phyloP scores from a whole-genome alignment of 1,284 basidiomycete genomes.

The Ceratorhiza oryzae-sativae region DNA sequence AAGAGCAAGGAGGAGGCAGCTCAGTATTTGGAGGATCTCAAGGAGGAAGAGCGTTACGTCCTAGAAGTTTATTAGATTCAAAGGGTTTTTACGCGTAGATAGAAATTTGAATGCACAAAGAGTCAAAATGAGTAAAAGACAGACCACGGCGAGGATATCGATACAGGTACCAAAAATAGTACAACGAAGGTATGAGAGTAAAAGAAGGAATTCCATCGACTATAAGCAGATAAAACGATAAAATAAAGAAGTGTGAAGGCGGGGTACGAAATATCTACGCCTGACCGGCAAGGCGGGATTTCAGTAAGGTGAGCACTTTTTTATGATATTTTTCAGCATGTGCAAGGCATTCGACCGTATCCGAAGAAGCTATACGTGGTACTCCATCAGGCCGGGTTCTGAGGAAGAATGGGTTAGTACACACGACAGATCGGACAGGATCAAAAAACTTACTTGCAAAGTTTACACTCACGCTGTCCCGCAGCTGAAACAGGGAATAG shows the following conservation, averaged over 20 bases:
- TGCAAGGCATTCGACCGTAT: background rate
- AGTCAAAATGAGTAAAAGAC: background rate
- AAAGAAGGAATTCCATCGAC: background rate
- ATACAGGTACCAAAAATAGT: constrained; percentile 26
- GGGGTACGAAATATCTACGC: background rate
- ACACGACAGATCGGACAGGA: background rate
- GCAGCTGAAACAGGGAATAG: background rate
- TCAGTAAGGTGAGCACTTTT: background rate
- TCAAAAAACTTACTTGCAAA: constrained; percentile 22
- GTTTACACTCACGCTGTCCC: constrained; percentile 29
- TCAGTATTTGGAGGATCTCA: constrained; percentile 86
- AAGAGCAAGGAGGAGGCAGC: constrained; percentile 74
- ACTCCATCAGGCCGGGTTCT: background rate
- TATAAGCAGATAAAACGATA: background rate
- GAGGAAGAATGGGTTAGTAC: background rate
- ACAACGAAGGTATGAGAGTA: background rate
- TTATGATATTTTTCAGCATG: constrained; percentile 18
- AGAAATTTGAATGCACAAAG: background rate
- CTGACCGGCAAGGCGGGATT: background rate
- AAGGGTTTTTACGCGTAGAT: background rate
- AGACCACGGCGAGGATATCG: background rate
- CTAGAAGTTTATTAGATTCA: constrained; percentile 72
- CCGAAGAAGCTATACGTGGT: background rate
- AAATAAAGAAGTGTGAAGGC: background rate
- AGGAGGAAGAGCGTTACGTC: constrained; percentile 97